These are phyloP conservation scores for Cyanidiococcus yangmingshanensis DNA, from an alignment of 23 red algal genomes.

Conservation along the genomic window DNA sequence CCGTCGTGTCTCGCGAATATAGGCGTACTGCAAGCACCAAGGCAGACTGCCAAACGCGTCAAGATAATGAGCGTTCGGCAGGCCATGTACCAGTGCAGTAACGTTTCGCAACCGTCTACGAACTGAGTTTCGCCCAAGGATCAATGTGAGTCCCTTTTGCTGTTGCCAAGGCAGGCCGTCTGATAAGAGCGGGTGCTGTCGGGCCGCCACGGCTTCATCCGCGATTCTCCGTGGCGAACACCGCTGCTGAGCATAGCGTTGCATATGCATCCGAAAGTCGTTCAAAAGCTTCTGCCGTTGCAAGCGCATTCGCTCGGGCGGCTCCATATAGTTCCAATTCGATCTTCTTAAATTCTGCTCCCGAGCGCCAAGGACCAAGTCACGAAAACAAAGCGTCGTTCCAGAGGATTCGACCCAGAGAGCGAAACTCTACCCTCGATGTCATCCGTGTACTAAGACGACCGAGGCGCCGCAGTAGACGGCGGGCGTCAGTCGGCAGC, in stretches of 20 bases:
- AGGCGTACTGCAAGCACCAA: background rate
- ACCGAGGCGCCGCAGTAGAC: background rate
- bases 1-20: background rate
- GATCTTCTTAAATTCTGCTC: background rate
- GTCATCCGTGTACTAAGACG: background rate
- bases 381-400: background rate
- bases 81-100: background rate
- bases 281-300: background rate
- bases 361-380: background rate
- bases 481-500: background rate
- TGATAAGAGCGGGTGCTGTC: background rate
- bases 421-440: background rate
- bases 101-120: background rate
- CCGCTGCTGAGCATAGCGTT: background rate
- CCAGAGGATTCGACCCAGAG: background rate
- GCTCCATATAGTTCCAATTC: background rate
- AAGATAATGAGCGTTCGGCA: background rate
- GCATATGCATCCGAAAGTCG: background rate
- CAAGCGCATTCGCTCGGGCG: background rate
- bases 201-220: background rate
- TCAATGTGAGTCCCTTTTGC: background rate
- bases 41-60: conserved; percentile 12
- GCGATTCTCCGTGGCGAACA: background rate
- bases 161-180: background rate
- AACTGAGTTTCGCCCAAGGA: background rate